Percentiles rank a stretch among this genome's conserved stretches.
Conservation (phyloP, 129 eudicot genomes). For the Saussurea involucrata region DNA sequence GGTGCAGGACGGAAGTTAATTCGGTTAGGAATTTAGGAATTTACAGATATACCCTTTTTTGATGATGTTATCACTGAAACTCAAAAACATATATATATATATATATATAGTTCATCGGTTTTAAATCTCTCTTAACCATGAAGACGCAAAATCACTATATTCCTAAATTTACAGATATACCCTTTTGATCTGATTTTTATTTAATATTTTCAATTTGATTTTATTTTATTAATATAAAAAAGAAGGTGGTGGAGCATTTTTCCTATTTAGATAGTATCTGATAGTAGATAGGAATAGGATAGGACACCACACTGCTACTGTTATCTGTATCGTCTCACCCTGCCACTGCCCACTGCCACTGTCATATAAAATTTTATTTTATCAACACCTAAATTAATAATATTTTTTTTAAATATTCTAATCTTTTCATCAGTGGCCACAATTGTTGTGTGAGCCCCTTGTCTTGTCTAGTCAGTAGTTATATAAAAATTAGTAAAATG, state of each 20-base stretch:
- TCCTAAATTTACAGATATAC: background rate
- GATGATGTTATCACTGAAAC: background rate
- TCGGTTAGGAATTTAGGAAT: conserved; percentile 20
- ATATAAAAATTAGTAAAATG: too few species aligned
- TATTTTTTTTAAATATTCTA: too few species aligned
- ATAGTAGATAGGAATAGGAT: background rate
- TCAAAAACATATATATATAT: background rate
- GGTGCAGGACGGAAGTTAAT: background rate
- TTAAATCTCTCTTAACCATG: too few species aligned
- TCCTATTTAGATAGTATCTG: background rate
- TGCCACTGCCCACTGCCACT: background rate
- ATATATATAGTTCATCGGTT: background rate
- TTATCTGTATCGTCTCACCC: background rate
- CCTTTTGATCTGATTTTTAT: too few species aligned
- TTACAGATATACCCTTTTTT: background rate
- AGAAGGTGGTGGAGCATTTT: background rate
- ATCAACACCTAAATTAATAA: background rate
- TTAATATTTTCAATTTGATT: too few species aligned
- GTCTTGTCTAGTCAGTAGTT: too few species aligned
- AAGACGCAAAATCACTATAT: too few species aligned
- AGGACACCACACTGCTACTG: background rate
- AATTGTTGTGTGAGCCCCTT: too few species aligned
- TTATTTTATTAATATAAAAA: too few species aligned
- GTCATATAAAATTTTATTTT: background rate
- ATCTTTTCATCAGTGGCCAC: too few species aligned